phyloP scores from a whole-genome alignment of 129 eudicot species.

The Gnaphalium uliginosum region DNA sequence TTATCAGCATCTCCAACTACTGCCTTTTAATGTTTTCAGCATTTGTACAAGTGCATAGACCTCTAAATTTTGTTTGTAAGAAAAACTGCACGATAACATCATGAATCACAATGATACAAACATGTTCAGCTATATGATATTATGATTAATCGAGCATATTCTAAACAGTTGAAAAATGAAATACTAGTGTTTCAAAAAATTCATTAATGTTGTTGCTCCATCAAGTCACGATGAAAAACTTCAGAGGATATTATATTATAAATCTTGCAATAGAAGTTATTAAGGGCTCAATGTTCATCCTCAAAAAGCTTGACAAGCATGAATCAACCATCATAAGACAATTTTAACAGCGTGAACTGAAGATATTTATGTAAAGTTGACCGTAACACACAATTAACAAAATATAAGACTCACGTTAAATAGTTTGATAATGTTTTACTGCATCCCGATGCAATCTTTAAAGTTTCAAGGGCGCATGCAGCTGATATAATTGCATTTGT shows the following conservation, averaged over 20 bases:
- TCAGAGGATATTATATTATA: conserved; percentile 6
- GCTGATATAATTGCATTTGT: conserved; percentile 97
- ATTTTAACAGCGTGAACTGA: neutral
- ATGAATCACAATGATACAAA: neutral
- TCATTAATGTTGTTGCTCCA: conserved; percentile 5
- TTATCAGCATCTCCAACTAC: neutral
- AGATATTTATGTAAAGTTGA: neutral
- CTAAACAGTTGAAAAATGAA: neutral
- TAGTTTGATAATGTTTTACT: conserved; percentile 86
- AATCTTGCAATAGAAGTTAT: conserved; percentile 9
- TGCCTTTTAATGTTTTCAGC: neutral
- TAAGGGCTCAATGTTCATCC: conserved; percentile 2
- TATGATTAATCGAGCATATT: neutral
- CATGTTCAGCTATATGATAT: neutral
- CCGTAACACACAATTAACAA: conserved; percentile 7
- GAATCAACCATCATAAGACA: neutral
- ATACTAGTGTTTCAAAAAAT: neutral
- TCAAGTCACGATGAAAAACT: conserved; percentile 1
- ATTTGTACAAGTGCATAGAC: neutral
- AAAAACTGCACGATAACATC: neutral
- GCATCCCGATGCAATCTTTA: conserved; percentile 94
- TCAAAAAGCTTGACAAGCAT: neutral
- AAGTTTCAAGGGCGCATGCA: conserved; percentile 89
- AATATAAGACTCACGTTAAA: conserved; percentile 56
- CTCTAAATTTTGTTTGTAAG: neutral